Conservation (phyloP, 2,329 filamentous ascomycete species). For the Aureobasidium lini region DNA sequence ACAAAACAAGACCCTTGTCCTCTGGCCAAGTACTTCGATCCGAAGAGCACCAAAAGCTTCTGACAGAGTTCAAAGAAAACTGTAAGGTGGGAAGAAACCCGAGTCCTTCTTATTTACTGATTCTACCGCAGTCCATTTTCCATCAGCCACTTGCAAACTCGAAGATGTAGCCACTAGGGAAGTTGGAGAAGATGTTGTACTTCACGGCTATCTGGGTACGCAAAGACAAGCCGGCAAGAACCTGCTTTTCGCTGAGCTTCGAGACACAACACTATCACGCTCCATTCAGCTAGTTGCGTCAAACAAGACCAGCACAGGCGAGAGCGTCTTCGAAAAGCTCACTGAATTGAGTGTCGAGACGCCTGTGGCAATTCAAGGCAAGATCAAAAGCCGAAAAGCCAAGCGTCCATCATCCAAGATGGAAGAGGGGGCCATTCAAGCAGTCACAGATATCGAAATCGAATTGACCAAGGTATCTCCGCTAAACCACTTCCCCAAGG, state of each 20-base stretch:
- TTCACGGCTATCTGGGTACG: conserved; percentile 67
- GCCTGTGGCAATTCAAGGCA: conserved; percentile 48
- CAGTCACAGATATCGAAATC: conserved; percentile 47
- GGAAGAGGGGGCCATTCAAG: conserved; percentile 24
- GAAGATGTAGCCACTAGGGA: conserved; percentile 19
- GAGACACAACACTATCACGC: conserved; percentile 34
- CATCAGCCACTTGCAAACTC: conserved; percentile 35
- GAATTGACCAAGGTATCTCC: conserved; percentile 54
- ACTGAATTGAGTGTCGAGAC: conserved; percentile 42
- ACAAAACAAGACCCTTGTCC: background rate
- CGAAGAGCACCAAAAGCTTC: background rate
- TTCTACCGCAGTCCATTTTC: conserved; percentile 37
- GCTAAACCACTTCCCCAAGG: conserved; percentile 65
- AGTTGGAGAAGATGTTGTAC: conserved; percentile 37
- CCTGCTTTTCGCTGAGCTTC: conserved; percentile 61
- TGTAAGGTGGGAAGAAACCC: background rate
- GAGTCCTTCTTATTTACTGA: background rate
- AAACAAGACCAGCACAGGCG: conserved; percentile 11
- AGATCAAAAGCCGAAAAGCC: conserved; percentile 35
- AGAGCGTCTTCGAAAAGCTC: conserved; percentile 25
- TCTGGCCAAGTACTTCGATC: background rate
- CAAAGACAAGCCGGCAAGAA: conserved; percentile 60
- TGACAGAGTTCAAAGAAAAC: conserved; percentile 25
- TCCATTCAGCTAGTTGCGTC: conserved; percentile 28
- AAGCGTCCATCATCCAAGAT: conserved; percentile 15